Base-by-base conservation (phyloP, 805 yeast species). In the Candida montana region DNA sequence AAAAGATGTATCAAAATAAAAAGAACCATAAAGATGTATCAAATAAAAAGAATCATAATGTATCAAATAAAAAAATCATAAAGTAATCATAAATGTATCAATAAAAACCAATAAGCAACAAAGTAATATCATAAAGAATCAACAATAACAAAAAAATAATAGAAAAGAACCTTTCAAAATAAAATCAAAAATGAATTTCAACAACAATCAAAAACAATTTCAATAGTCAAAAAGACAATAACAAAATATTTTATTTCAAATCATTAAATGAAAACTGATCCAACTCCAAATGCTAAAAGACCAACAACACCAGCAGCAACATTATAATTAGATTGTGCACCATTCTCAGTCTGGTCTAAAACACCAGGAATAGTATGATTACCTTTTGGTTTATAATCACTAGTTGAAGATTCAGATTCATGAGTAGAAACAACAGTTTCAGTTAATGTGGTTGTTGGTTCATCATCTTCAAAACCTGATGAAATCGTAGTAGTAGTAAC, bases 351-450 rank as follows among this genome's bases (percentile, higher is more conserved):
- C 15, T 42, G 29, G 57, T 73, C 79, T 48, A 71, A 55, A 39
- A 75, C 62, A 40, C 60, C 66, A 23, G 52, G 48, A 27, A 40
- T 18, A 30, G 55, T 46, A 19, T 46, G 31, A 17, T 49, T 40
- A 30, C 35, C 41, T 32, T 30, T 31, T 12, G 18, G 11, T 15
- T 33, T 17, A 23, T 12, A 35, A 19, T 31, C 9, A 6, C 21
- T 27, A 72, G 78, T 51, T 27, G 68, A 62, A 35, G 64, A 52
- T 31, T 62, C 50, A 15, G 55, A 49, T 12, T 59, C 55, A 17
- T 29, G 34, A 26, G 68, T 46, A n/a, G 41, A 40, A 31, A 41
- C 35, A 12, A 42, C 24, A 44, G 72, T 67, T 18, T 35, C 33
- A 23, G 42, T 36, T 11, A 40, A 16, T n/a, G 40, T 20, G 3